Evolutionary conservation across 1,284 basidiomycete genomes (phyloP), one percentile per base, ranked within the genome.

Genomic region (Volvariella surrecta): DNA sequence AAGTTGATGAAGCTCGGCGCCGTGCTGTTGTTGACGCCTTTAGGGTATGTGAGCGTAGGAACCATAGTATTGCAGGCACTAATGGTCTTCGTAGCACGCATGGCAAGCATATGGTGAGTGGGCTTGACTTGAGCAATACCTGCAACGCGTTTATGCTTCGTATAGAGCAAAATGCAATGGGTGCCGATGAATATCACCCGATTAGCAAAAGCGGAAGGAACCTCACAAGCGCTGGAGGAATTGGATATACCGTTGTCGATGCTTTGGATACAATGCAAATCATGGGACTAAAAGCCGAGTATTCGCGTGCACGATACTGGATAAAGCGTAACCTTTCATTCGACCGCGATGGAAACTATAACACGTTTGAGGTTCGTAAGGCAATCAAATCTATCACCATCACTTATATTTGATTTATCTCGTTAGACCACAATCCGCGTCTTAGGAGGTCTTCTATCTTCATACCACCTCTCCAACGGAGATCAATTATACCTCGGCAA

Each of bases 201-300:
- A 70, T 93, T 16, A 73, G 74, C 32, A 72, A 72, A 47, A 62
- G 58, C 3, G 90, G 90, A 0, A 71, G 74, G 2, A 89, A 93
- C 57, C 70, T 93, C n/a, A 80, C 81, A 0, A 51, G 60, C 1
- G 74, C 73, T 0, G 82, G 84, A 3, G 85, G 87, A 3, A 81
- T 94, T 43, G 90, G 90, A 16, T 92, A 90, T 58, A 87, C 79
- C 16, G 76, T 91, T 32, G 70, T 80, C 30, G 89, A 91, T 54
- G 76, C 85, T 0, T 71, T 91, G 22, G 93, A 96, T 61, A 86
- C 88, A 2, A 82, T 97, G 66, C 73, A 91, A 43, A 65, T 96
- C 42, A 84, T 94, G 80, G 89, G 82, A 1, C 67, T 93, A 10
- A 62, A 76, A 19, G 76, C 82, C 0, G 92, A 94, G 58, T 93